These are phyloP conservation scores for Hypomyces rosellus DNA, from an alignment of 2,329 filamentous ascomycete genomes.

Conservation along the genomic window DNA sequence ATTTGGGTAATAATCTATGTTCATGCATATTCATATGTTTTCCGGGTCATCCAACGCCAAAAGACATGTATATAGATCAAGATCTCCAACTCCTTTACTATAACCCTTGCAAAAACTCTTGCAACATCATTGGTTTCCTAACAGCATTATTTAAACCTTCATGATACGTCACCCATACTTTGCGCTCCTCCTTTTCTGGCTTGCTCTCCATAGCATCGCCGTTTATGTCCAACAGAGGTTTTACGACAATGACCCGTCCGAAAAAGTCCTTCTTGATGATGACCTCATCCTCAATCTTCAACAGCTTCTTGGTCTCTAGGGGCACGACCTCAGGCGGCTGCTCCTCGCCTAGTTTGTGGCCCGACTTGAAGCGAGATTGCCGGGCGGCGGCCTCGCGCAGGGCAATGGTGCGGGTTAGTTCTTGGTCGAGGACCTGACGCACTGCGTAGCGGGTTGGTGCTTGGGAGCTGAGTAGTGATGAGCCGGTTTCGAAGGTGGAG, in stretches of 20 bases:
- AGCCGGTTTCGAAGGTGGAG: slow-evolving; percentile 64
- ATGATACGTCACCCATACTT: slow-evolving; percentile 83
- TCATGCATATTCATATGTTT: neutral
- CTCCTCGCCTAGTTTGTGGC: slow-evolving; percentile 21
- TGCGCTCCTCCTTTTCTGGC: slow-evolving; percentile 41
- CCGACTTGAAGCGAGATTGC: slow-evolving; percentile 58
- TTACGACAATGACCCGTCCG: slow-evolving; percentile 57
- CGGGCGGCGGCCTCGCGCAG: slow-evolving; percentile 60
- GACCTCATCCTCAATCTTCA: slow-evolving; percentile 15
- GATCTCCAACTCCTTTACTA: slow-evolving; percentile 24
- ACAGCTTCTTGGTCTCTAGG: slow-evolving; percentile 27
- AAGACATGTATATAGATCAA: too few relatives aligned
- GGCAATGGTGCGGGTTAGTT: slow-evolving; percentile 68
- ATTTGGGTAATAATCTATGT: neutral
- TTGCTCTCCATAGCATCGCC: slow-evolving; percentile 28
- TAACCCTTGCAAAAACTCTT: slow-evolving; percentile 67
- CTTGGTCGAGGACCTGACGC: slow-evolving; percentile 86
- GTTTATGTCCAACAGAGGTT: slow-evolving; percentile 34
- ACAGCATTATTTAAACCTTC: slow-evolving; percentile 92
- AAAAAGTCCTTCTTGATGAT: slow-evolving; percentile 76
- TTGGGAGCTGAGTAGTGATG: slow-evolving; percentile 49
- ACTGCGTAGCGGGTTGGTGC: slow-evolving; percentile 85
- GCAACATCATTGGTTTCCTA: slow-evolving; percentile 74
- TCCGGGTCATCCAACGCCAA: too few relatives aligned
- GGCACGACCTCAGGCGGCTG: slow-evolving; percentile 4